These are phyloP conservation scores for Poteriospumella lacustris DNA, from an alignment of 108 stramenopile species.

Conservation along the genomic window DNA sequence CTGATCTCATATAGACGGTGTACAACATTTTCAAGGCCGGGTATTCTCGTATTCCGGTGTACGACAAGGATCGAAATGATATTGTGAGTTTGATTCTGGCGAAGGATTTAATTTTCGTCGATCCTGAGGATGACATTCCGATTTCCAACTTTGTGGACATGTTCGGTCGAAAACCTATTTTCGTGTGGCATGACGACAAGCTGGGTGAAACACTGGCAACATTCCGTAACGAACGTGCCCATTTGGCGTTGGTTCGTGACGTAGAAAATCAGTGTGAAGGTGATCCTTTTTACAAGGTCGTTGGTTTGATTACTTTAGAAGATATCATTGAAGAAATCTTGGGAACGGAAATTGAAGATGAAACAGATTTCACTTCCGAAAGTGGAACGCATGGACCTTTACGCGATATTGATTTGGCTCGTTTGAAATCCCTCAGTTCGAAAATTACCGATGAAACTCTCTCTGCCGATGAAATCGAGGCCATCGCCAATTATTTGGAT, in stretches of 20 bases:
- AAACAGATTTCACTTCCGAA: slow-evolving; percentile 63
- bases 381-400: background rate
- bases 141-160: slow-evolving; percentile 79
- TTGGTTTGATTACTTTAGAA: slow-evolving; percentile 95
- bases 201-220: slow-evolving; percentile 79
- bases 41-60: slow-evolving; percentile 82
- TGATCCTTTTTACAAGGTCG: slow-evolving; percentile 84
- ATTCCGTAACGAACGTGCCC: slow-evolving; percentile 75
- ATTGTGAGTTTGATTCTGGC: slow-evolving; percentile 88
- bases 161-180: slow-evolving; percentile 72
- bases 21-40: slow-evolving; percentile 90
- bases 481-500: background rate
- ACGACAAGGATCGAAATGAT: slow-evolving; percentile 71
- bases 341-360: slow-evolving; percentile 95
- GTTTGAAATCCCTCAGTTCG: background rate
- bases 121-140: slow-evolving; percentile 86
- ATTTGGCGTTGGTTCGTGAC: slow-evolving; percentile 89
- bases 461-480: background rate
- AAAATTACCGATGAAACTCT: background rate
- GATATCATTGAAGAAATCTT: slow-evolving; percentile 87
- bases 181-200: slow-evolving; percentile 51
- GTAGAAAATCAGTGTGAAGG: slow-evolving; percentile 57
- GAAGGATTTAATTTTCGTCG: slow-evolving; percentile 96
- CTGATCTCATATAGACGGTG: slow-evolving; percentile 68
- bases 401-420: background rate